Percentiles rank a stretch among this genome's conserved stretches.
These are phyloP conservation scores for Suillus bovinus DNA, from an alignment of 768 basidiomycete genomes.

Conservation along the genomic window DNA sequence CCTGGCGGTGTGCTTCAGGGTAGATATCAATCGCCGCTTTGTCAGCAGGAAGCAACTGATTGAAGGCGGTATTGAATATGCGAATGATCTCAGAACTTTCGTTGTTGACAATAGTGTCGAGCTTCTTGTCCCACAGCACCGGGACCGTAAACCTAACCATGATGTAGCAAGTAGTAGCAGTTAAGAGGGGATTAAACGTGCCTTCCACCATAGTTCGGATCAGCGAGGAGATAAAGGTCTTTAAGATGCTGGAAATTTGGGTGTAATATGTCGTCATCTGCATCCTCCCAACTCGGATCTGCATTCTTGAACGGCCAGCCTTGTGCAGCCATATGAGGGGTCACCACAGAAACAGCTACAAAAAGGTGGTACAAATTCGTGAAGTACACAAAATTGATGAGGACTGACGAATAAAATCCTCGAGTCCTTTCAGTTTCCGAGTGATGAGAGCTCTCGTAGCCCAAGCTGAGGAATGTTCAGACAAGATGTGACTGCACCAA, in stretches of 20 bases:
- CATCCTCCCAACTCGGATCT: conserved; percentile 61
- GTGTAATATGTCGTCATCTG: conserved; percentile 76
- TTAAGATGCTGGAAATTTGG: conserved; percentile 62
- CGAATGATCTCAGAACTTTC: conserved; percentile 95
- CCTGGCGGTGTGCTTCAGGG: conserved; percentile 63
- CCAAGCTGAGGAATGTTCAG: conserved; percentile 61
- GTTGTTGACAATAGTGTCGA: conserved; percentile 88
- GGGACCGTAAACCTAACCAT: conserved; percentile 77
- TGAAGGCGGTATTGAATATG: conserved; percentile 86
- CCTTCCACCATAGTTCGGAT: conserved; percentile 74
- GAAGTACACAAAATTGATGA: background rate
- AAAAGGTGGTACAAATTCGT: background rate
- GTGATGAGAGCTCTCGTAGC: conserved; percentile 89
- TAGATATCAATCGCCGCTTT: conserved; percentile 74
- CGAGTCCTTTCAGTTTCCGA: conserved; percentile 89
- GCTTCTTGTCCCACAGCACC: conserved; percentile 91
- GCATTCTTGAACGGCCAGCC: conserved; percentile 88
- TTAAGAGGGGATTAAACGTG: conserved; percentile 28
- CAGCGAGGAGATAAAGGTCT: conserved; percentile 81
- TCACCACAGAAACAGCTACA: conserved; percentile 76
- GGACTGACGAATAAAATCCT: conserved; percentile 73
- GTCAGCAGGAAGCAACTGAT: conserved; percentile 65
- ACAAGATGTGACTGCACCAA: background rate
- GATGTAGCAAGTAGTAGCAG: background rate
- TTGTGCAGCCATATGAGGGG: conserved; percentile 77